These are phyloP conservation scores for Pezicula neosporulosa DNA, from an alignment of 2,329 filamentous ascomycete species.

Conservation along the genomic window DNA sequence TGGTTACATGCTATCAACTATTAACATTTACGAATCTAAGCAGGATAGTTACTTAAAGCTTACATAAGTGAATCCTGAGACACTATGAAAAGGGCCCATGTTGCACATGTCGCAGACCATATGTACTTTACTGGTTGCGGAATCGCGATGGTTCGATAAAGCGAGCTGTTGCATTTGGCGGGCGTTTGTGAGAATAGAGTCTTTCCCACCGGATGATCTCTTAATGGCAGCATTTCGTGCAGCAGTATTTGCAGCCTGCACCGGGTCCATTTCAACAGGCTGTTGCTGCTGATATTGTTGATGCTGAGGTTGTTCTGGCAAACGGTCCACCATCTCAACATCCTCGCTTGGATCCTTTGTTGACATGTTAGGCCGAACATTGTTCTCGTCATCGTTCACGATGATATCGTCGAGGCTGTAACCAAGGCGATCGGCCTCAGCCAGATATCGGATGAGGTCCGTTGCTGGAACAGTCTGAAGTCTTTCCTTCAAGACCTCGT, in stretches of 20 bases:
- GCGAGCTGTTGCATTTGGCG: background rate
- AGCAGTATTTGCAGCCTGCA: background rate
- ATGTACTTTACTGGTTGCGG: no score
- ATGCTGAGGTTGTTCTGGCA: background rate
- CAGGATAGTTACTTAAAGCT: background rate
- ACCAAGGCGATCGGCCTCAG: conserved; percentile 21
- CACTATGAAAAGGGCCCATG: no score
- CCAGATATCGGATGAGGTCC: conserved; percentile 21
- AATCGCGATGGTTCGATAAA: no score
- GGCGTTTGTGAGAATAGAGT: background rate
- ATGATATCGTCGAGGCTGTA: conserved; percentile 23
- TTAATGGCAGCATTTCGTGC: background rate
- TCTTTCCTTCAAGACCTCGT: conserved; percentile 12
- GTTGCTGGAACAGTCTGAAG: conserved; percentile 18
- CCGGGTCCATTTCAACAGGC: background rate
- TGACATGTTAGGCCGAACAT: conserved; percentile 11
- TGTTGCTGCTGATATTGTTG: background rate
- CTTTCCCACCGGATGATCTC: background rate
- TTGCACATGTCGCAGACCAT: no score
- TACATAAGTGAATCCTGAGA: background rate
- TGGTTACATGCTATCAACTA: conserved; percentile 6
- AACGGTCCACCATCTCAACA: conserved; percentile 5
- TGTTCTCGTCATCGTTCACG: conserved; percentile 18
- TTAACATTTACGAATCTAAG: background rate
- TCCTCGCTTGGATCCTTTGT: background rate